Evolutionary conservation across 1,284 basidiomycete species (phyloP).

Genomic region (Cystobasidium slooffiae): DNA sequence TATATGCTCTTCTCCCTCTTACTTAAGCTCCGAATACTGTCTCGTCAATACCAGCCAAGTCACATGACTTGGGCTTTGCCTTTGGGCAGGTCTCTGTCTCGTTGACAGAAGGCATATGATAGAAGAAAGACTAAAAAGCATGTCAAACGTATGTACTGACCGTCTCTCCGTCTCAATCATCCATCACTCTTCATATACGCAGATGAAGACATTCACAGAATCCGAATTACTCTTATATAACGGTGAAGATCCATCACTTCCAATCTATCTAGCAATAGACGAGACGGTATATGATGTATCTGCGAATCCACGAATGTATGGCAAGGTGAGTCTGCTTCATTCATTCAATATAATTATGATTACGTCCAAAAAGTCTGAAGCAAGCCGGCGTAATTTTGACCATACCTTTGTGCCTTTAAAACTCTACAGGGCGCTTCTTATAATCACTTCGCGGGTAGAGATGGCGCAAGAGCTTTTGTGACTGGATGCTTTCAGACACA

Average conservation of each 20-base stretch:
- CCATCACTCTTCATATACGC: constrained; percentile 56
- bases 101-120: neutral
- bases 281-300: constrained; percentile 92
- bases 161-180: no score
- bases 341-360: neutral
- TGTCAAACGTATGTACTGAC: neutral
- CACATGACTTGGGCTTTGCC: constrained; percentile 13
- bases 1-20: no score
- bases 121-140: neutral
- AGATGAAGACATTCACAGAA: constrained; percentile 74
- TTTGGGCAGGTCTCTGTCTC: no score
- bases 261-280: constrained; percentile 87
- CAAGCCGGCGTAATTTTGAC: no score
- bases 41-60: neutral
- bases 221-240: constrained; percentile 71
- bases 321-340: constrained; percentile 55
- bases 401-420: no score
- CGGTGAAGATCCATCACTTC: constrained; percentile 69
- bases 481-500: constrained; percentile 89
- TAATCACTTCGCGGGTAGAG: constrained; percentile 79
- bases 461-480: constrained; percentile 85
- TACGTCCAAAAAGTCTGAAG: neutral
- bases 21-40: no score
- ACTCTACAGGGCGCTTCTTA: constrained; percentile 75
- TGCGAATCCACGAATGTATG: constrained; percentile 75